Evolutionary conservation across 352 stramenopile genomes (phyloP).

Genomic region (Lagenidium giganteum): DNA sequence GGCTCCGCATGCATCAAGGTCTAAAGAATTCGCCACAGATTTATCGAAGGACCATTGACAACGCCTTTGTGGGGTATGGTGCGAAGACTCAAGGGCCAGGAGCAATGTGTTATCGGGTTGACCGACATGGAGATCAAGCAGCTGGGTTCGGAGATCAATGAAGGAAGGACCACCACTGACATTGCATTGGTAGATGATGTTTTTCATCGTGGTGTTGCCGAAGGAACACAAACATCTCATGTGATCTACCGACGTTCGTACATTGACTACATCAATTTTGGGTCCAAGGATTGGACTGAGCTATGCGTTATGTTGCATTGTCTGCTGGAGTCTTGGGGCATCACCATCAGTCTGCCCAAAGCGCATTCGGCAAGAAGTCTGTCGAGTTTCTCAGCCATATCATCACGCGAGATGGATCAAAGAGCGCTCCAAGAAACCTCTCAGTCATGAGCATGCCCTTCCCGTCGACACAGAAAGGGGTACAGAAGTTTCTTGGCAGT

Average conservation of each 20-base stretch:
- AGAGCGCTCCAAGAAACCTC: neutral
- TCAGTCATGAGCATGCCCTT: slow-evolving; percentile 5
- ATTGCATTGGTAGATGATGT: no score
- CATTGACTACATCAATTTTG: slow-evolving; percentile 21
- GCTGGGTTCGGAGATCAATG: no score
- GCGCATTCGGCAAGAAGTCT: slow-evolving; percentile 7
- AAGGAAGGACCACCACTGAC: no score
- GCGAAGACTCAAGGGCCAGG: neutral
- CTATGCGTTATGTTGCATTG: slow-evolving; percentile 2
- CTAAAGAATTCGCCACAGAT: slow-evolving; percentile 17
- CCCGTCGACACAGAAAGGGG: slow-evolving; percentile 6
- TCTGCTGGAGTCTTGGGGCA: slow-evolving; percentile 16
- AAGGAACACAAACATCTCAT: no score
- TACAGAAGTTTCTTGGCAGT: slow-evolving; percentile 14
- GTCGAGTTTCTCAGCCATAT: slow-evolving; percentile 15
- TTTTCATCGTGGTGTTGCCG: no score
- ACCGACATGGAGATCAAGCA: no score
- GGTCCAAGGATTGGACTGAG: slow-evolving; percentile 1
- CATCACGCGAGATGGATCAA: neutral
- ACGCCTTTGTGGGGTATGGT: slow-evolving; percentile 5
- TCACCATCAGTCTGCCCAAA: slow-evolving; percentile 25
- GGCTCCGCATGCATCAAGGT: slow-evolving; percentile 11
- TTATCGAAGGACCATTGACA: slow-evolving; percentile 15
- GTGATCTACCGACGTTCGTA: slow-evolving; percentile 16
- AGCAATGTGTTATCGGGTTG: no score